These are phyloP conservation scores for Fusarium palustre DNA, from an alignment of 2,329 filamentous ascomycete genomes.

Conservation along the genomic window DNA sequence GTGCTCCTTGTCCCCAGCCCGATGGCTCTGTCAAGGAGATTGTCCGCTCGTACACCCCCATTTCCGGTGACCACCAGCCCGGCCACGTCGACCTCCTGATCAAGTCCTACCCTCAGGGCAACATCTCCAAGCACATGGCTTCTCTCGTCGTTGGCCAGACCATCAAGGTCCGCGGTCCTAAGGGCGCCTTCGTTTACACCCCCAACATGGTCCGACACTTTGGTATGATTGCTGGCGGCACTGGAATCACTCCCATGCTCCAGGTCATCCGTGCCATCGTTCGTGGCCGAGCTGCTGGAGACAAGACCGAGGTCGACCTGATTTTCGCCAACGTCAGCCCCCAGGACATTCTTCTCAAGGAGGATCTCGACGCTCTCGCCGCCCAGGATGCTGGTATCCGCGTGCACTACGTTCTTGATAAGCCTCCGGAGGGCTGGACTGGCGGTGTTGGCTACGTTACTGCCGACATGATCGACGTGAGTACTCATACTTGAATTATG, in stretches of 20 bases:
- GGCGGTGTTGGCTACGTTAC: constrained; percentile 97
- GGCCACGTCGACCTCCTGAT: constrained; percentile 97
- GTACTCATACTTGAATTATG: constrained; percentile 40
- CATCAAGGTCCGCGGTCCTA: constrained; percentile 92
- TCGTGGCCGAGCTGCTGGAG: constrained; percentile 80
- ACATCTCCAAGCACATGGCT: constrained; percentile 95
- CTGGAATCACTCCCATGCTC: constrained; percentile 98
- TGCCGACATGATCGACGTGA: constrained; percentile 90
- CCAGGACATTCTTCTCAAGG: constrained; percentile 92
- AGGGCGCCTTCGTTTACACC: constrained; percentile 97
- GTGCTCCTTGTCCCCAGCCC: constrained; percentile 74
- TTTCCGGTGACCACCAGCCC: constrained; percentile 87
- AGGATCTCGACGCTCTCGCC: constrained; percentile 85
- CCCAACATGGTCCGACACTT: constrained; percentile 97
- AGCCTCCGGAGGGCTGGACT: constrained; percentile 90
- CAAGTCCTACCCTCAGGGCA: constrained; percentile 97
- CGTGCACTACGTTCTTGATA: constrained; percentile 96
- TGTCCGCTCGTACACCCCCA: constrained; percentile 91
- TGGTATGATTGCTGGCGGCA: constrained; percentile 97
- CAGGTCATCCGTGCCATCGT: constrained; percentile 94
- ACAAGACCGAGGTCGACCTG: constrained; percentile 89
- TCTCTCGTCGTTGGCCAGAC: constrained; percentile 83
- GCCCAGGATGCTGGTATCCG: constrained; percentile 84
- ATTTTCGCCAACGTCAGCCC: constrained; percentile 97
- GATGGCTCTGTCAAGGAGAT: constrained; percentile 84